These are phyloP conservation scores for Thielaviopsis ethacetica DNA, from an alignment of 2,329 filamentous ascomycete genomes.

Conservation along the genomic window DNA sequence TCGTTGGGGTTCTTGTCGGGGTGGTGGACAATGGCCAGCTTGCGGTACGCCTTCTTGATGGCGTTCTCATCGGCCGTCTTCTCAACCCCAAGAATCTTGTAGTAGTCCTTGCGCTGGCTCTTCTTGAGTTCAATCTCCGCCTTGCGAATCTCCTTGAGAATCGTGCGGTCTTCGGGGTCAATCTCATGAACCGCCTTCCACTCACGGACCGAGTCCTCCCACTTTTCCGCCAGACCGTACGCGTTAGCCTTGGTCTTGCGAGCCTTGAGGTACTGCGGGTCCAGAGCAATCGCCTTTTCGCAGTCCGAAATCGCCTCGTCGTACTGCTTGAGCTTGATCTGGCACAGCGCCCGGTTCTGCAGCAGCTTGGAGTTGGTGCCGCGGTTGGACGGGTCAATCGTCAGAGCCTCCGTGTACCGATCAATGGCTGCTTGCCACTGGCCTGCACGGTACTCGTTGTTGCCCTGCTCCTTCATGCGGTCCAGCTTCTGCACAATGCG, in stretches of 20 bases:
- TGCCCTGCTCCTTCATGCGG: conserved; percentile 86
- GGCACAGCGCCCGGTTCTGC: conserved; percentile 81
- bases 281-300: conserved; percentile 65
- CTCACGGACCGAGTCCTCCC: conserved; percentile 82
- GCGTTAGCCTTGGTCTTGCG: conserved; percentile 90
- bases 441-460: conserved; percentile 73
- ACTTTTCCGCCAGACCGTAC: conserved; percentile 66
- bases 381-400: conserved; percentile 75
- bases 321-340: conserved; percentile 70
- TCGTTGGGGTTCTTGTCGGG: conserved; percentile 95
- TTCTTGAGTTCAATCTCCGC: conserved; percentile 96
- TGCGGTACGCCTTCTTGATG: conserved; percentile 95
- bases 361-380: conserved; percentile 88
- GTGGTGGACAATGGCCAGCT: conserved; percentile 83
- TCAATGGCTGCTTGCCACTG: conserved; percentile 67
- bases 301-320: conserved; percentile 71
- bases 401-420: conserved; percentile 68
- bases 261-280: conserved; percentile 75
- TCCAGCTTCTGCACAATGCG: conserved; percentile 83
- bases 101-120: conserved; percentile 93
- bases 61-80: conserved; percentile 73
- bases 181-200: conserved; percentile 74
- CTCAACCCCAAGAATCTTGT: conserved; percentile 81
- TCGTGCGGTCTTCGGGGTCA: conserved; percentile 64
- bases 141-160: conserved; percentile 70